These are phyloP conservation scores for Mucor irregularis DNA, from an alignment of 371 early-diverging fungal species.

Conservation along the genomic window DNA sequence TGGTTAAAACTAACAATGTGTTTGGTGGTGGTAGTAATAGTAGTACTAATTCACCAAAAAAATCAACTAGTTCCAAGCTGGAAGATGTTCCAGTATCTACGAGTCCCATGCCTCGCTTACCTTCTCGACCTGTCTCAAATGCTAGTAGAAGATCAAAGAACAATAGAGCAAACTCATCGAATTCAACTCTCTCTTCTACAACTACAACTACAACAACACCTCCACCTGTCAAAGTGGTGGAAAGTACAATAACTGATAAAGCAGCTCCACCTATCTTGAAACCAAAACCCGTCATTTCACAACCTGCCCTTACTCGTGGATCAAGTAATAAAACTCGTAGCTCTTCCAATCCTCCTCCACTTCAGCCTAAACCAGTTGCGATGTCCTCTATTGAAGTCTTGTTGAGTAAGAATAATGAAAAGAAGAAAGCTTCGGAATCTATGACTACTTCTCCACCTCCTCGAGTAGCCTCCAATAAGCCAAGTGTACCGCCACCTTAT, in stretches of 20 bases:
- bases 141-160: slow-evolving; percentile 24
- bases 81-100: slow-evolving; percentile 15
- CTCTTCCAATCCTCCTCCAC: slow-evolving; percentile 28
- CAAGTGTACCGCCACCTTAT: background rate
- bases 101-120: slow-evolving; percentile 42
- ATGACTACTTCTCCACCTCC: background rate
- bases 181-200: background rate
- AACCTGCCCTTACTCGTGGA: slow-evolving; percentile 23
- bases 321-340: slow-evolving; percentile 19
- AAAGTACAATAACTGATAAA: slow-evolving; percentile 2
- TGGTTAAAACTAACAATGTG: no score
- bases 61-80: background rate
- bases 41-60: background rate
- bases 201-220: background rate
- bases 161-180: background rate
- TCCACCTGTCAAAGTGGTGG: background rate
- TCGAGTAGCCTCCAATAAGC: background rate
- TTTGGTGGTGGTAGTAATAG: no score
- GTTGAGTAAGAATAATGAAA: background rate
- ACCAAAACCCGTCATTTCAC: slow-evolving; percentile 28
- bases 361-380: slow-evolving; percentile 23
- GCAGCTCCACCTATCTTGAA: slow-evolving; percentile 26
- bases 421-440: background rate
- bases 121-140: slow-evolving; percentile 34
- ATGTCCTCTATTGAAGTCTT: slow-evolving; percentile 9